Conservation (phyloP, 2,329 filamentous ascomycete species). For the Sporothrix sp. region DNA sequence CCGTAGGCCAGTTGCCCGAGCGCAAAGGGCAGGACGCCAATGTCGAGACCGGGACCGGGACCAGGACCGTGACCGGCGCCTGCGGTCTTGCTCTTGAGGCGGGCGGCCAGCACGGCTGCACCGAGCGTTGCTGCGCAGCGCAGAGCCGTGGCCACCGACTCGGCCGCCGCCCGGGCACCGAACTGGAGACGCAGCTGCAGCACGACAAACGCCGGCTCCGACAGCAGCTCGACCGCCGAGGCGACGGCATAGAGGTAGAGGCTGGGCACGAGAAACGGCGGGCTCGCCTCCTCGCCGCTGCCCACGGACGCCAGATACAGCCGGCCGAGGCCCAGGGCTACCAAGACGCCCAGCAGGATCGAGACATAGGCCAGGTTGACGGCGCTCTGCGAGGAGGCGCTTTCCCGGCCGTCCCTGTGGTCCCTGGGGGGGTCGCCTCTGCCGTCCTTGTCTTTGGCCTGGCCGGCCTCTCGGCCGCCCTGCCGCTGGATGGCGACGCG, state of each 20-base stretch:
- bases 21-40: constrained; percentile 81
- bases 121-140: constrained; percentile 69
- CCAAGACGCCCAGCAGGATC: constrained; percentile 54
- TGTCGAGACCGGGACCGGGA: constrained; percentile 31
- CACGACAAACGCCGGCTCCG: constrained; percentile 83
- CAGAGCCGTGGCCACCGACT: constrained; percentile 69
- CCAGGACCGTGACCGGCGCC: too few relatives aligned
- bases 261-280: constrained; percentile 51
- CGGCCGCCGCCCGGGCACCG: constrained; percentile 68
- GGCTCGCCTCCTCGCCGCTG: constrained; percentile 35
- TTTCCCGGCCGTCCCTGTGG: not conserved
- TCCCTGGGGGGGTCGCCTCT: not conserved
- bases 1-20: constrained; percentile 77
- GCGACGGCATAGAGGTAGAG: constrained; percentile 48
- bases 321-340: constrained; percentile 54
- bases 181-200: constrained; percentile 76
- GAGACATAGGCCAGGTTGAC: constrained; percentile 84
- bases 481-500: constrained; percentile 86
- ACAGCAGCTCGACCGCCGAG: constrained; percentile 62
- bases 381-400: constrained; percentile 57
- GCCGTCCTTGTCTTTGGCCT: not conserved
- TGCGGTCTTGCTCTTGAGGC: not conserved
- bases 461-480: constrained; percentile 22
- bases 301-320: constrained; percentile 53
- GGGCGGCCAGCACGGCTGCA: constrained; percentile 45